Base-by-base conservation (phyloP, 306 rosid genomes). In the Vigna unguiculata region DNA sequence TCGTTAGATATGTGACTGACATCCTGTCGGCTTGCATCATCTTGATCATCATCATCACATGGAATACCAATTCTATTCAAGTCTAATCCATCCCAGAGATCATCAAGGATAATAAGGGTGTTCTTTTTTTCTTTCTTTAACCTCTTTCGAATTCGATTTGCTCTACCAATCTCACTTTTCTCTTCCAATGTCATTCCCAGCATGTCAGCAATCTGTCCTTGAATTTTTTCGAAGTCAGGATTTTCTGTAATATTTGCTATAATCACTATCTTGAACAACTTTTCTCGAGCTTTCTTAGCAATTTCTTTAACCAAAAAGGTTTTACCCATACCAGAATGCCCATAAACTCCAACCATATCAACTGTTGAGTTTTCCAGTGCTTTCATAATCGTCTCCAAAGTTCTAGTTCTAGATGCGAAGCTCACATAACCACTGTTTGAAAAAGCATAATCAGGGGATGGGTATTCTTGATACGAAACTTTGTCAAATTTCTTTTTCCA, bases 251-350 rank as follows among this genome's bases (percentile, higher is more conserved):
- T 15, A 7, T 62, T 45, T 62, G 57, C 51, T 14, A 75, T 48
- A 5, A 22, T 9, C 4, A 75, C 72, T 10, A 32, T 13, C 13
- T 74, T 45, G 45, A 74, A 74, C 48, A 74, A 13, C 70, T 74
- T 43, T 12, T 59, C 70, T 46, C 0, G 12, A 19, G 62, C 71
- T 24, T 45, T 25, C 10, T 43, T 74, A 7, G 59, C 78, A n/a
- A 74, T 52, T 74, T 59, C 69, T 20, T 61, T 61, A 0, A 75
- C 43, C 19, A 75, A 46, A 60, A 62, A 47, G 62, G 58, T 75
- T 40, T 75, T 75, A 32, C 71, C 71, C 19, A 75, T 62, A 75
- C 79, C 79, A 46, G 25, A 47, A 25, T 4, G 5, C 51, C 71
- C 79, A 5, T 75, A 22, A 24, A 75, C 57, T n/a, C 79, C 79